A percentile compares a stretch with the other conserved stretches of the same genome.
Evolutionary conservation across 176 grass and related monocot species (phyloP).

Genomic region (Tuctoria greenei): DNA sequence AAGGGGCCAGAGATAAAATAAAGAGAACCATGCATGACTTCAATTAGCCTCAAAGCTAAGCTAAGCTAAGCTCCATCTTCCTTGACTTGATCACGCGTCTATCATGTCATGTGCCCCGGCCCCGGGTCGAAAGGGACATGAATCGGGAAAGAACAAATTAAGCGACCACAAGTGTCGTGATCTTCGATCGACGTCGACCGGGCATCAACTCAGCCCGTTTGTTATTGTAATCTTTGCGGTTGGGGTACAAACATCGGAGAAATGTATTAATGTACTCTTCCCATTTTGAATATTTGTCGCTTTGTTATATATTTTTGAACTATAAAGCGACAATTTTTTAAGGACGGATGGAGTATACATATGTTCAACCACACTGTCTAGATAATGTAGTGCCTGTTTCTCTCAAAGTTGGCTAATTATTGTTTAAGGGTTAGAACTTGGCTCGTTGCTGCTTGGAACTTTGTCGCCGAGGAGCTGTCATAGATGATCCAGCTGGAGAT

Average conservation of each 20-base stretch:
- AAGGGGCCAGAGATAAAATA: background rate
- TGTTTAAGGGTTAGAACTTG: background rate
- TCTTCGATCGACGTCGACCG: conserved; percentile 16
- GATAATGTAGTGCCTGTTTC: background rate
- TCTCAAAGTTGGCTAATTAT: background rate
- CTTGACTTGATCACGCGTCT: background rate
- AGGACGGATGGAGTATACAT: too few species aligned
- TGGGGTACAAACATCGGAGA: conserved; percentile 9
- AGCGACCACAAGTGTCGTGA: conserved; percentile 16
- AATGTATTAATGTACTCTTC: background rate
- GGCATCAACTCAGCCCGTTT: too few species aligned
- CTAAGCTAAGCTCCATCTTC: background rate
- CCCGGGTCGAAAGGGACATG: background rate
- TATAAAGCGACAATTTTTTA: too few species aligned
- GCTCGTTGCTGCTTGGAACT: background rate
- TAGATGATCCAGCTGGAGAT: background rate
- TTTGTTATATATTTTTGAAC: too few species aligned
- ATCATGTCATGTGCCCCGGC: background rate
- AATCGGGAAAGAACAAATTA: background rate
- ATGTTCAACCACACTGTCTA: background rate
- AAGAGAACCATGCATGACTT: background rate
- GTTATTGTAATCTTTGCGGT: conserved; percentile 28
- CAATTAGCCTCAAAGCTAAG: conserved; percentile 41
- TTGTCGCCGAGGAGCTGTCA: background rate
- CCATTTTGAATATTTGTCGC: too few species aligned